Evolutionary conservation across 495 filamentous ascomycete genomes (phyloP).

Genomic region (Hypoxylon lienhwacheense): DNA sequence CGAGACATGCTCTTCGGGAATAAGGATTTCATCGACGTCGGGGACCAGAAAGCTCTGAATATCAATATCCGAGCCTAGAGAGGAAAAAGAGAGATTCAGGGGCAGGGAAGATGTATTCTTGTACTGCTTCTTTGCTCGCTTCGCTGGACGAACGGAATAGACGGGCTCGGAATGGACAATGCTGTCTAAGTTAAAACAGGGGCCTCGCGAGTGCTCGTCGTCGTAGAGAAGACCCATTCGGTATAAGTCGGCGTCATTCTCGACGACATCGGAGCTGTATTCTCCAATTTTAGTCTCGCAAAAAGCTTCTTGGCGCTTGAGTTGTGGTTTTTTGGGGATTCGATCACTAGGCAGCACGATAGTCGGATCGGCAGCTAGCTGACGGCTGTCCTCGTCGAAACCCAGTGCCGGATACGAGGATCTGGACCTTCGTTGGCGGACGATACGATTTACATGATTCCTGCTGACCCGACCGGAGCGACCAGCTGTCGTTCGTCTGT

Average conservation of each 20-base stretch:
- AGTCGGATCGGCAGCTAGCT: constrained; percentile 34
- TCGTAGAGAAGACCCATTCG: constrained; percentile 46
- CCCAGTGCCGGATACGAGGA: constrained; percentile 3
- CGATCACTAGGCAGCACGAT: constrained; percentile 36
- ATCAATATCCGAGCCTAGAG: constrained; percentile 36
- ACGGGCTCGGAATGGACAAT: constrained; percentile 40
- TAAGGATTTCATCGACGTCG: constrained; percentile 9
- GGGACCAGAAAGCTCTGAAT: constrained; percentile 35
- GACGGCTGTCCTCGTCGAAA: constrained; percentile 38
- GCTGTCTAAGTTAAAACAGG: constrained; percentile 41
- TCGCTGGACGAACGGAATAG: constrained; percentile 38
- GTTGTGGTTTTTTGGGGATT: constrained; percentile 36
- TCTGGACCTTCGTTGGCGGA: constrained; percentile 2
- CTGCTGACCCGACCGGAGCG: constrained; percentile 8
- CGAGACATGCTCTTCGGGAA: constrained; percentile 2
- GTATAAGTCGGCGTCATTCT: constrained; percentile 42
- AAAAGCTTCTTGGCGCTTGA: constrained; percentile 51
- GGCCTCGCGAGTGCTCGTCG: constrained; percentile 39
- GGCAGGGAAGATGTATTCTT: constrained; percentile 21
- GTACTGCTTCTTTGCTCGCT: constrained; percentile 34
- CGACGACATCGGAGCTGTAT: constrained; percentile 21
- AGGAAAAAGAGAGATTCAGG: constrained; percentile 39
- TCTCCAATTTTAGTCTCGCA: constrained; percentile 34
- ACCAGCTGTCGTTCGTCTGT: not conserved
- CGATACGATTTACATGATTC: not conserved